Conservation (phyloP, 2,329 filamentous ascomycete genomes). For the Xylaria sp. region DNA sequence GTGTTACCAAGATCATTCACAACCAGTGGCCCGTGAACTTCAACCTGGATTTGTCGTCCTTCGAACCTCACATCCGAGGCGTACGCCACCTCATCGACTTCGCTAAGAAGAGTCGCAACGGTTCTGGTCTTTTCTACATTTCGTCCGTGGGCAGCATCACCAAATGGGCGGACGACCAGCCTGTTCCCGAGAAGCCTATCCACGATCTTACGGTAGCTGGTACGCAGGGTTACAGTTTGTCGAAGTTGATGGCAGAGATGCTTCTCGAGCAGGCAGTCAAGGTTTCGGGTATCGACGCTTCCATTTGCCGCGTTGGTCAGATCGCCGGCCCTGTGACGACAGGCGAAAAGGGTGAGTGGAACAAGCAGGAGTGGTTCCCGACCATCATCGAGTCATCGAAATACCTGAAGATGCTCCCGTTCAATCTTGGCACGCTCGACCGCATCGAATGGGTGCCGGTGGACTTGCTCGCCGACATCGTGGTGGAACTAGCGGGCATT, state of each 20-base stretch:
- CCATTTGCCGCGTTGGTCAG: conserved; percentile 42
- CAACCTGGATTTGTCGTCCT: conserved; percentile 43
- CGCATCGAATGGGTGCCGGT: conserved; percentile 51
- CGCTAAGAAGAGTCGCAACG: conserved; percentile 29
- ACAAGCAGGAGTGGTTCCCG: conserved; percentile 52
- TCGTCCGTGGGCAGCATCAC: conserved; percentile 38
- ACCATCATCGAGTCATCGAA: conserved; percentile 43
- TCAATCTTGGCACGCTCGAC: conserved; percentile 38
- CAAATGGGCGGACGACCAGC: conserved; percentile 28
- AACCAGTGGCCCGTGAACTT: conserved; percentile 53
- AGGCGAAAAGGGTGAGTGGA: conserved; percentile 44
- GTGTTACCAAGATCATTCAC: conserved; percentile 44
- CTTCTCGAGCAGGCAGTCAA: conserved; percentile 38
- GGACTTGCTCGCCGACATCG: conserved; percentile 40
- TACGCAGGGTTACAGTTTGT: conserved; percentile 37
- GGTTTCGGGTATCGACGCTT: conserved; percentile 34
- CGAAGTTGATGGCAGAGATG: conserved; percentile 39
- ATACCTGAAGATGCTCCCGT: conserved; percentile 43
- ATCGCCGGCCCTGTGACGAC: conserved; percentile 37
- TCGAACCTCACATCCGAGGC: conserved; percentile 45
- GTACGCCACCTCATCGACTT: conserved; percentile 46
- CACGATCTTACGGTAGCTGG: conserved; percentile 29
- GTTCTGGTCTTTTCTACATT: conserved; percentile 37
- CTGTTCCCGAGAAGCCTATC: conserved; percentile 37
- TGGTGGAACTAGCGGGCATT: conserved; percentile 42